These are phyloP conservation scores for Ceratocystis cubensis DNA, from an alignment of 2,329 filamentous ascomycete species.

Conservation along the genomic window DNA sequence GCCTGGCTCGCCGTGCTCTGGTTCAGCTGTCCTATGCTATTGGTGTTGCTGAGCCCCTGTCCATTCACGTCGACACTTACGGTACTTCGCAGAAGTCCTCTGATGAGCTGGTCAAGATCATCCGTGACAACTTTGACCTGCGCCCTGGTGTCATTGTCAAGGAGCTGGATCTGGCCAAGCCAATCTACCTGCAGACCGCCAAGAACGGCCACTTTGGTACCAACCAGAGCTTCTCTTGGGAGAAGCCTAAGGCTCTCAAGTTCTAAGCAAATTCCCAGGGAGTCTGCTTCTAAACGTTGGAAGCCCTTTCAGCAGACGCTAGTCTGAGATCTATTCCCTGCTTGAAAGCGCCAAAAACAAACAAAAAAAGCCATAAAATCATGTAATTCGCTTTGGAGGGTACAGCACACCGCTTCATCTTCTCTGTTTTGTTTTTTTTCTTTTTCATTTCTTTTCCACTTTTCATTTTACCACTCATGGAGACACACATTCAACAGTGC, in stretches of 20 bases:
- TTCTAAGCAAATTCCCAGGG: slow-evolving; percentile 46
- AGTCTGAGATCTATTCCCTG: background rate
- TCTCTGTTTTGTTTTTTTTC: slow-evolving; percentile 21
- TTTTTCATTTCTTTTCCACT: slow-evolving; percentile 16
- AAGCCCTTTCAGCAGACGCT: background rate
- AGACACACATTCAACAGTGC: slow-evolving; percentile 34
- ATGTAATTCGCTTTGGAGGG: slow-evolving; percentile 17
- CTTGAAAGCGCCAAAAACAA: slow-evolving; percentile 12
- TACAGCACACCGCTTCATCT: slow-evolving; percentile 22
- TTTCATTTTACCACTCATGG: slow-evolving; percentile 21
- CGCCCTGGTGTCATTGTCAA: slow-evolving; percentile 96
- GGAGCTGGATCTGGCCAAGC: slow-evolving; percentile 86
- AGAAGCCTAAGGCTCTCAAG: slow-evolving; percentile 91
- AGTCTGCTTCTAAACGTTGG: background rate
- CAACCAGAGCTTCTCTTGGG: slow-evolving; percentile 96
- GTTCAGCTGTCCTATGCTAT: slow-evolving; percentile 99
- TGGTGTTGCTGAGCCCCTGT: slow-evolving; percentile 93
- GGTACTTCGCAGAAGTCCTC: slow-evolving; percentile 83
- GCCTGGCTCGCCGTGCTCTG: slow-evolving; percentile 79
- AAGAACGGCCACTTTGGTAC: slow-evolving; percentile 99
- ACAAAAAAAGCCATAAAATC: slow-evolving; percentile 11
- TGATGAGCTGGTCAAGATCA: slow-evolving; percentile 88
- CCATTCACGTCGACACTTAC: slow-evolving; percentile 95
- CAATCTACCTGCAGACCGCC: slow-evolving; percentile 96
- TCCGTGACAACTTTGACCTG: slow-evolving; percentile 93